Conservation (phyloP, 1,139 yeast species). For the Taiozyma sp. region DNA sequence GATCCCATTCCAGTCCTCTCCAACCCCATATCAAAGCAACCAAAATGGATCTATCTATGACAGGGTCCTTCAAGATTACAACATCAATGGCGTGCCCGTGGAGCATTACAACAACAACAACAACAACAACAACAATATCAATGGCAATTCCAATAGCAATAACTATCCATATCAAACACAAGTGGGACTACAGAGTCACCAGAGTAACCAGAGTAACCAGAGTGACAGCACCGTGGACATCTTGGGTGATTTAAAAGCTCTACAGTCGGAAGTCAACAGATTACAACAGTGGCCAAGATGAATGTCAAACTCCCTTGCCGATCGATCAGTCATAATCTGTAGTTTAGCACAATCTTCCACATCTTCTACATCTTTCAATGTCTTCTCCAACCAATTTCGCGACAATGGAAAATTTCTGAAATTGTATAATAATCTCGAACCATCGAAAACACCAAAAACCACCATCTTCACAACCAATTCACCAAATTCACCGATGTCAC, state of each 20-base stretch:
- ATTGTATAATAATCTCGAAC: not conserved
- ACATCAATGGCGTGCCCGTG: conserved; percentile 11
- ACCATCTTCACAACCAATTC: not conserved
- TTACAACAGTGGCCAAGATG: conserved; percentile 21
- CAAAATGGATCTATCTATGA: conserved; percentile 6
- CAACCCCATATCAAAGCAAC: conserved; percentile 3
- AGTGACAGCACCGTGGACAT: conserved; percentile 43
- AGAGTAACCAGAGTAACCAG: no score
- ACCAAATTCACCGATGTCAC: not conserved
- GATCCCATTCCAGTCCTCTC: conserved; percentile 3
- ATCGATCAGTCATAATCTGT: no score
- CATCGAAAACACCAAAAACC: not conserved
- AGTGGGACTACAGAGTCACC: conserved; percentile 15
- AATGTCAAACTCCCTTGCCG: not conserved
- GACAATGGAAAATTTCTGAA: not conserved
- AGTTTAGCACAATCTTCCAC: no score
- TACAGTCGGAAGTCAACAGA: conserved; percentile 62
- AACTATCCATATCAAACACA: conserved; percentile 7
- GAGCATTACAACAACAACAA: conserved; percentile 14
- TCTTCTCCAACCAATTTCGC: not conserved
- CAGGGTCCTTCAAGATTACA: conserved; percentile 12
- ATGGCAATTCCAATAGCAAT: conserved; percentile 2
- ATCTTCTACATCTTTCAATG: no score
- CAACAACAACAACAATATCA: conserved; percentile 12
- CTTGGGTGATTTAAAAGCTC: conserved; percentile 54